Conservation (phyloP, 148 eudicot genomes). For the Rhododendron simsii region DNA sequence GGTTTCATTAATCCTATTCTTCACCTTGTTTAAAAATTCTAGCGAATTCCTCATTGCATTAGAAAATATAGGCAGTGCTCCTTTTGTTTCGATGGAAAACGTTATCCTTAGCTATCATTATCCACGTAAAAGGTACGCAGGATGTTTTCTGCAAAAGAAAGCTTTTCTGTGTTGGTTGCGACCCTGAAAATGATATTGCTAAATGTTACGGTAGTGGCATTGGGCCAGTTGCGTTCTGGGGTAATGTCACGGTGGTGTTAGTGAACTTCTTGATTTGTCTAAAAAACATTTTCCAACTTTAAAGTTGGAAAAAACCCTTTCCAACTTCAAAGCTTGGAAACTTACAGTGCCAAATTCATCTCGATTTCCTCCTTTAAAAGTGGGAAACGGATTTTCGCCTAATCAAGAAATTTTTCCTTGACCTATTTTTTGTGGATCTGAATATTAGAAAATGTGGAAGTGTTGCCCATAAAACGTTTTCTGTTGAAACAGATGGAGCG, state of each 20-base stretch:
- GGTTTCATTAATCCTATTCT: not conserved
- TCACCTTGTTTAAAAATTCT: too few relatives aligned
- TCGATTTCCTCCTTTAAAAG: not conserved
- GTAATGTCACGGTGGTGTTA: not conserved
- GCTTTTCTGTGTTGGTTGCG: not conserved
- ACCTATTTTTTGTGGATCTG: not conserved
- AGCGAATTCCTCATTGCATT: too few relatives aligned
- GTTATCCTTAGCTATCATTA: not conserved
- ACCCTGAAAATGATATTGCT: not conserved
- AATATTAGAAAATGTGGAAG: not conserved
- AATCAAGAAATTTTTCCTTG: not conserved
- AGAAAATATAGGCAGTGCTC: too few relatives aligned
- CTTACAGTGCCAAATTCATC: not conserved
- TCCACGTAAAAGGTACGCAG: not conserved
- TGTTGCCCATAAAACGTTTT: not conserved
- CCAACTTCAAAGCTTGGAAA: not conserved
- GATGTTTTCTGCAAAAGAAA: not conserved
- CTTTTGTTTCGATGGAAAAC: not conserved
- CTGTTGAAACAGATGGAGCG: not conserved
- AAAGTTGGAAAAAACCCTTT: not conserved
- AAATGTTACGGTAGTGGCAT: not conserved
- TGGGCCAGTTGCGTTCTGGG: not conserved
- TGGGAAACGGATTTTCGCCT: not conserved
- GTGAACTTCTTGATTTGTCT: not conserved
- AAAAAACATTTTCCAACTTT: not conserved